These are phyloP conservation scores for Fragilariopsis cylindrus DNA, from an alignment of 108 stramenopile species.

Conservation along the genomic window DNA sequence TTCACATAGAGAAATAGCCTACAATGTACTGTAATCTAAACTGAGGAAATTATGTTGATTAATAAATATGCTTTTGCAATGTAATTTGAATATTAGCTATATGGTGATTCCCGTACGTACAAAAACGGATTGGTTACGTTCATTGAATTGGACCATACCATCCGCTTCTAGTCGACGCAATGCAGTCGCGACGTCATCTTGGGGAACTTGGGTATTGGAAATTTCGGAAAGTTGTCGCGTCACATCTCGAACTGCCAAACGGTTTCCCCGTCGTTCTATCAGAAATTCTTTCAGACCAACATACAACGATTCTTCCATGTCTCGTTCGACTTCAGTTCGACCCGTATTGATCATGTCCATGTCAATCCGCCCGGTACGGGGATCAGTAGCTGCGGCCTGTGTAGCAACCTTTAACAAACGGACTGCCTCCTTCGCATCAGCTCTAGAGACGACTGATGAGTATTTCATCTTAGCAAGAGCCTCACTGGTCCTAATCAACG, in stretches of 20 bases:
- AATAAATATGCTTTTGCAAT: too few relatives aligned
- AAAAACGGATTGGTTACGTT: conserved; percentile 80
- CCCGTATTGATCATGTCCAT: conserved; percentile 99
- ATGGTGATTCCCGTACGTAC: conserved; percentile 47
- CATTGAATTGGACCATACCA: conserved; percentile 78
- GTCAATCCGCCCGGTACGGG: conserved; percentile 96
- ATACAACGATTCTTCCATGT: conserved; percentile 62
- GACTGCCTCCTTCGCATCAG: conserved; percentile 92
- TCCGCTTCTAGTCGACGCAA: conserved; percentile 78
- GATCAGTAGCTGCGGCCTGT: conserved; percentile 93
- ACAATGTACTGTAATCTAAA: too few relatives aligned
- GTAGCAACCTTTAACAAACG: conserved; percentile 97
- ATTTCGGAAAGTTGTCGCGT: conserved; percentile 67
- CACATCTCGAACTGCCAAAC: conserved; percentile 69
- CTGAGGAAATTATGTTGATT: too few relatives aligned
- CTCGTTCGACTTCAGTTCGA: conserved; percentile 75
- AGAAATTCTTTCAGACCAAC: conserved; percentile 67
- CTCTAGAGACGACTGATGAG: conserved; percentile 59
- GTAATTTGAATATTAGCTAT: background rate
- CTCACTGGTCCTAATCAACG: conserved; percentile 95
- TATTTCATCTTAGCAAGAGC: conserved; percentile 93
- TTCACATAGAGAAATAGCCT: too few relatives aligned
- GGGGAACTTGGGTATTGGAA: conserved; percentile 45
- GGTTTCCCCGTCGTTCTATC: conserved; percentile 53
- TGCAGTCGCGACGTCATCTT: conserved; percentile 62